Evolutionary conservation across 2,329 filamentous ascomycete genomes (phyloP).

Genomic region (Cryphonectria parasitica): DNA sequence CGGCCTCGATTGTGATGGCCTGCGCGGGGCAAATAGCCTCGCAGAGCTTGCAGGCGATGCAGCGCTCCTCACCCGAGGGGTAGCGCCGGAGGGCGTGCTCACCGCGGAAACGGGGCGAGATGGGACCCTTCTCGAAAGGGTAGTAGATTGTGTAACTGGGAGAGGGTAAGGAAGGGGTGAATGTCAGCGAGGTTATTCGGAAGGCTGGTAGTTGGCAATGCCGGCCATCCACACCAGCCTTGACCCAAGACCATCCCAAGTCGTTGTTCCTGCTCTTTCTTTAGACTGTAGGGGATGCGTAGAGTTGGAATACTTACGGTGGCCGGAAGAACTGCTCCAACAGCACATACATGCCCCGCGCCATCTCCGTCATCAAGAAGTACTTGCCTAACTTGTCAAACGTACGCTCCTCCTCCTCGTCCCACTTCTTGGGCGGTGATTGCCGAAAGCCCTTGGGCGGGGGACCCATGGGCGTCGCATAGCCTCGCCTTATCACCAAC

Average conservation of each 20-base stretch:
- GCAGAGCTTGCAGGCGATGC: constrained; percentile 99
- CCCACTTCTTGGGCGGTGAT: constrained; percentile 74
- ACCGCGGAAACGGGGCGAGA: constrained; percentile 96
- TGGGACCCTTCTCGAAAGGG: constrained; percentile 98
- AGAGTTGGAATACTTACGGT: constrained; percentile 70
- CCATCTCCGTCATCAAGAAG: constrained; percentile 95
- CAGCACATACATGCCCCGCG: constrained; percentile 96
- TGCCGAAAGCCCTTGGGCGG: constrained; percentile 83
- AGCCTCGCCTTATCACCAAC: constrained; percentile 37
- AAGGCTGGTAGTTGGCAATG: neutral
- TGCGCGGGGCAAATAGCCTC: constrained; percentile 97
- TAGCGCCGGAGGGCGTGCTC: constrained; percentile 97
- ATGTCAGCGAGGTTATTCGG: neutral
- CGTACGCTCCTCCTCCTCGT: constrained; percentile 75
- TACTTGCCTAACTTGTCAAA: constrained; percentile 88
- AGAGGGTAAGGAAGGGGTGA: constrained; percentile 8
- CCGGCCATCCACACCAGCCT: neutral
- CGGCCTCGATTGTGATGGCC: constrained; percentile 98
- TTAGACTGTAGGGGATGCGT: neutral
- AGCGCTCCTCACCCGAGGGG: constrained; percentile 96
- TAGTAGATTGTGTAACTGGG: constrained; percentile 96
- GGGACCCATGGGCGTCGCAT: constrained; percentile 75
- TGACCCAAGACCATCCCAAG: too few species aligned
- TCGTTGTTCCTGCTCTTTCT: neutral
- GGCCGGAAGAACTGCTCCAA: constrained; percentile 98